These are phyloP conservation scores for Trypanosoma avium DNA, from an alignment of 208 protist genomes.

Conservation along the genomic window DNA sequence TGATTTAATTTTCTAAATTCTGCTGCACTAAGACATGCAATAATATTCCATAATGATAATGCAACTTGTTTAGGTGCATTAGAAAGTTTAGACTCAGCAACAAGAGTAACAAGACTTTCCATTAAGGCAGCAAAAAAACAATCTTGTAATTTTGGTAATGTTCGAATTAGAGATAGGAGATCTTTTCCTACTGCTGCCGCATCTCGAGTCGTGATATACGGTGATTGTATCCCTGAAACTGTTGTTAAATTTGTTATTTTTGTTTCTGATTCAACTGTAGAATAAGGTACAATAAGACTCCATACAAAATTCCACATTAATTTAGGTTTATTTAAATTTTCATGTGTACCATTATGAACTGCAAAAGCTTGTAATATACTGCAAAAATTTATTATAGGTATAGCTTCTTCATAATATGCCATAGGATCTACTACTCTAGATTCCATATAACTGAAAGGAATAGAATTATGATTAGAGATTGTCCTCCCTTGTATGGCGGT, in stretches of 20 bases:
- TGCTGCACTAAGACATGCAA: slow-evolving; percentile 20
- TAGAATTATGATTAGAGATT: not conserved
- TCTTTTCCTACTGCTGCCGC: slow-evolving; percentile 27
- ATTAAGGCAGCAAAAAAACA: slow-evolving; percentile 16
- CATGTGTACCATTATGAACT: slow-evolving; percentile 70
- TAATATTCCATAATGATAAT: slow-evolving; percentile 28
- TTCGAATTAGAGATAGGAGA: slow-evolving; percentile 26
- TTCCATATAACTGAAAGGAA: too few species aligned
- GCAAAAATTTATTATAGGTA: slow-evolving; percentile 27
- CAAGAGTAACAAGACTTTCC: slow-evolving; percentile 7
- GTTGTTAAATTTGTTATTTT: too few species aligned
- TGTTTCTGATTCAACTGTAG: too few species aligned
- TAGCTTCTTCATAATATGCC: slow-evolving; percentile 31
- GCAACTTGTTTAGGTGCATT: slow-evolving; percentile 12
- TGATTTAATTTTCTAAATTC: slow-evolving; percentile 23
- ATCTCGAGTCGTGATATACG: slow-evolving; percentile 14
- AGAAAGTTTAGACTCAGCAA: not conserved
- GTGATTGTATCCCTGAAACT: not conserved
- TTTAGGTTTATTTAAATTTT: slow-evolving; percentile 34
- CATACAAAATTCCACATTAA: slow-evolving; percentile 23
- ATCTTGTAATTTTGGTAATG: slow-evolving; percentile 17
- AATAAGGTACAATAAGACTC: slow-evolving; percentile 21
- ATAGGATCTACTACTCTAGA: slow-evolving; percentile 5
- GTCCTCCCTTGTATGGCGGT: not conserved
- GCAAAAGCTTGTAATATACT: slow-evolving; percentile 80